Base-by-base conservation (phyloP, 2,329 filamentous ascomycete genomes). In the Aureobasidium zeae region DNA sequence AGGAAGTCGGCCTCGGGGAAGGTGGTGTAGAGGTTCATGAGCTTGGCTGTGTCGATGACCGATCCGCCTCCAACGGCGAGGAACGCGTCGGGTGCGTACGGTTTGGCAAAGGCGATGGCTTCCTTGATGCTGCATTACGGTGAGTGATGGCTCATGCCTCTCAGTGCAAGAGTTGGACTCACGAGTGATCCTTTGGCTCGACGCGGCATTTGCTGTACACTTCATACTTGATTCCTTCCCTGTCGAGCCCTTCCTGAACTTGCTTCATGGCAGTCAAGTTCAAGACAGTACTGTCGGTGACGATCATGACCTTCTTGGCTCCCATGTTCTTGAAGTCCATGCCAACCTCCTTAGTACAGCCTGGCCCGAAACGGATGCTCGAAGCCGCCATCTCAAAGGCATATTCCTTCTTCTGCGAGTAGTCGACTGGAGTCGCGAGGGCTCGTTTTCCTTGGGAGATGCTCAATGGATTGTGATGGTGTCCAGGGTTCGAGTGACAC, bases 301-400 rank as follows among this genome's bases (percentile, higher is more conserved):
- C 87, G 4, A 98, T 85, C 60, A 86, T 85, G 46, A 98, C 89
- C 32, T 79, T 80, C 68, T 86, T 83, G 5, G 83, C 80, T 11
- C 84, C 83, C 71, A 98, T 74, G 60, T 98, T 96, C 65, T 79
- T 82, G 53, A 96, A 81, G 64, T 98, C 91, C 91, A 96, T 96
- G 51, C 91, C 91, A 15, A 98, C 87, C 64, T 98, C 91, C 63
- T 86, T 86, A 17, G 91, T 98, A 45, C 83, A 84, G 5, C 91
- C 91, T 0, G 86, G 86, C 0, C 91, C 91, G 56, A 96, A 98
- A 10, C 91, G 79, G 57, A 98, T 95, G 20, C 83, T 86, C 1
- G 86, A 94, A 1, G 91, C 87, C 0, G 91, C 91, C 89, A 98
- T 94, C 63, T 98, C 91, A 60, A 98, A 98, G 11, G 91, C 91